Evolutionary conservation across 768 basidiomycete genomes (phyloP), one percentile per base, ranked within the genome.

Genomic region (Phanerodontia chrysosporium): DNA sequence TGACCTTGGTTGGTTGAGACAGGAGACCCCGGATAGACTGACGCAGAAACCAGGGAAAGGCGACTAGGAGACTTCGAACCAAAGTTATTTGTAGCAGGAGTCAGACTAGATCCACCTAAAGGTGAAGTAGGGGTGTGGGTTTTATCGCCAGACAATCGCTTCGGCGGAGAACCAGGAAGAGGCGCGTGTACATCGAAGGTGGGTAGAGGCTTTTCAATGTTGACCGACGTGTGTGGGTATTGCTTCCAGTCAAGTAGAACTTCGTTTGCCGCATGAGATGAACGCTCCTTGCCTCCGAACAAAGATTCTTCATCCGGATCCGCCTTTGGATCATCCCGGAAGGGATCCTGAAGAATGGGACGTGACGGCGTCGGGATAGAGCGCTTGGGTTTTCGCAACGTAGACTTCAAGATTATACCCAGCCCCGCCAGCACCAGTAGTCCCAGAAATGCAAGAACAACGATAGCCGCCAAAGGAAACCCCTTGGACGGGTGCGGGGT

Each of bases 261-360:
- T 6, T 73, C 76, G 48, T 78, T 76, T 7, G 73, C 76, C 70
- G 13, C 71, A 73, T n/a, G 74, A 1, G 83, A 80, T 2, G 82
- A 80, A 35, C 80, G 71, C 45, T 90, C 88, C 65, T 84, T 84
- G 1, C 90, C 89, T n/a, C 89, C 89, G 64, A 92, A 91, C 35
- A 90, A 73, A 2, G 89, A 90, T 25, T 85, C 85, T 56, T 85
- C 81, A 8, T 75, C 67, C 35, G 75, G 72, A 58, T 73, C 76
- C 49, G 70, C 71, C 42, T 83, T 75, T 44, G 78, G 76, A 13
- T 61, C 60, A 25, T 81, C 79, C 13, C 77, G 69, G 60, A 76
- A 80, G 13, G 72, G 74, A 39, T 87, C 83, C 58, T 86, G 83
- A 13, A 87, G 74, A 49, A 89, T 85, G 0, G 89, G 89, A n/a